Percentiles rank a stretch among this genome's conserved stretches.
Conservation (phyloP, 2,329 filamentous ascomycete species). For the Lasiodiplodia sp. region DNA sequence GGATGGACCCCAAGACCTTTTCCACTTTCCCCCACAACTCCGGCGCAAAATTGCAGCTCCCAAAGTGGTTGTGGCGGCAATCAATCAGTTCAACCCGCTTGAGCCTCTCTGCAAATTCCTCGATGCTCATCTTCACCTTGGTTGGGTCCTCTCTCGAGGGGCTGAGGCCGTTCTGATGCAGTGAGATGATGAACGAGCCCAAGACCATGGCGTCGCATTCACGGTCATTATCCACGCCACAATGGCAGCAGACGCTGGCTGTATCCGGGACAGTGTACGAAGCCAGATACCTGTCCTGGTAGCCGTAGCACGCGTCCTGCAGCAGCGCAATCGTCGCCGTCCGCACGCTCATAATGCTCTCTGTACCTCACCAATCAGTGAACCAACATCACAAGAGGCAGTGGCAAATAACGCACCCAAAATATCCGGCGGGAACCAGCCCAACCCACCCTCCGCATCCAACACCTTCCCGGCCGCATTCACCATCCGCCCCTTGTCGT, state of each 20-base stretch:
- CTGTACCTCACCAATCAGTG: background rate
- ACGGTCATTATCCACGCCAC: background rate
- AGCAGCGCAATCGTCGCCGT: background rate
- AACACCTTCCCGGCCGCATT: background rate
- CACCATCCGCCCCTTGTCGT: background rate
- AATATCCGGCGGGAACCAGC: slow-evolving; percentile 3
- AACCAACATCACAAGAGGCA: background rate
- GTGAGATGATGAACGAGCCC: slow-evolving; percentile 1
- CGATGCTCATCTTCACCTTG: background rate
- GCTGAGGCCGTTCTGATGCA: background rate
- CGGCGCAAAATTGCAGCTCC: background rate
- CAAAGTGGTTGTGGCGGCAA: background rate
- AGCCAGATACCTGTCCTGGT: background rate
- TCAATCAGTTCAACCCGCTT: background rate
- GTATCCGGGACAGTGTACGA: background rate
- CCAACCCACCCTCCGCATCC: background rate
- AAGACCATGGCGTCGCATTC: background rate
- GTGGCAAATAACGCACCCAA: background rate
- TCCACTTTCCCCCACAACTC: background rate
- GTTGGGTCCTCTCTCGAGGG: background rate
- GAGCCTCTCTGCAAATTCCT: background rate
- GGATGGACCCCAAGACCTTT: background rate
- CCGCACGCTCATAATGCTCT: slow-evolving; percentile 2
- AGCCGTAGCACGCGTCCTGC: slow-evolving; percentile 10
- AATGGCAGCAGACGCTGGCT: background rate